Base-by-base conservation (phyloP, 805 yeast species). In the Candida koratica region DNA sequence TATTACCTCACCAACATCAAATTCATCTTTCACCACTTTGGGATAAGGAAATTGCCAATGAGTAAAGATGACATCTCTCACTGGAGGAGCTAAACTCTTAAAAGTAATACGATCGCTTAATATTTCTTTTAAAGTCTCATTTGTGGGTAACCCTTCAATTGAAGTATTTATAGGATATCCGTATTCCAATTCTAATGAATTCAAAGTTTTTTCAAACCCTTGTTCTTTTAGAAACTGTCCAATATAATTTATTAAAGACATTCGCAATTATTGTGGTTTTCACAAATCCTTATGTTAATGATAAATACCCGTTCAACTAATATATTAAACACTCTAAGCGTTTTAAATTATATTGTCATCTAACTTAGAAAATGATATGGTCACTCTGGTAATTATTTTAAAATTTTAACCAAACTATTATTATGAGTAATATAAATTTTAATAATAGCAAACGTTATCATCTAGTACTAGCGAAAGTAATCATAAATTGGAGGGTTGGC, bases 211-310 rank as follows among this genome's bases (percentile, higher is more conserved):
- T 1, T 37, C 42, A 31, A 66, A 69, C 1, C 75, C 73, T 18
- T 75, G 65, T n/a, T 66, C 58, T 18, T 64, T 53, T n/a, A 83
- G 63, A 44, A 73, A 82, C 19, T 77, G 75, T 0, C 84, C 87
- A 9, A 83, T 63, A 20, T 81, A 36, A 20, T 36, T 31, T 23
- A 36, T 36, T 5, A 31, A 25, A 10, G 26, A 24, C 26, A 24
- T 24, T n/a, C n/a, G n/a, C n/a, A n/a, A n/a, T n/a, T n/a, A n/a
- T n/a, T n/a, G n/a, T n/a, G n/a, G n/a, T n/a, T n/a, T n/a, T n/a
- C n/a, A n/a, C n/a, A n/a, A n/a, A n/a, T n/a, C n/a, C n/a, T n/a
- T n/a, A n/a, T n/a, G n/a, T n/a, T n/a, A n/a, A n/a, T n/a, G n/a
- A n/a, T n/a, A n/a, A n/a, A n/a, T n/a, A n/a, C n/a, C n/a, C n/a